phyloP scores from a whole-genome alignment of 768 basidiomycete species.

The Suillus clintonianus region DNA sequence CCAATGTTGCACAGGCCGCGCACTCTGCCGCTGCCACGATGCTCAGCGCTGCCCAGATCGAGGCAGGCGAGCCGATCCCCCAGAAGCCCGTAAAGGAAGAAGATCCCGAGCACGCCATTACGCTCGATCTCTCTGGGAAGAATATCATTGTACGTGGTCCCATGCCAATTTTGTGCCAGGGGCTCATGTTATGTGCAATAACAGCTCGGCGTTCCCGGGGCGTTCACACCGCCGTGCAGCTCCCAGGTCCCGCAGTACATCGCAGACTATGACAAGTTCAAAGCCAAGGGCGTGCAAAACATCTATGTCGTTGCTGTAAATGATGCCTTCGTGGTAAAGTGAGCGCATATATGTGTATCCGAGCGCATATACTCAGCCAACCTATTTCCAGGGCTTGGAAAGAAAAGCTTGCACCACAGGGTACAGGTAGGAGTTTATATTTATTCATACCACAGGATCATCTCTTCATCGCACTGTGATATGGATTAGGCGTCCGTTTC shows the following conservation, averaged over 20 bases:
- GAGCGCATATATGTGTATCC: slow-evolving; percentile 8
- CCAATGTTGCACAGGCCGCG: slow-evolving; percentile 50
- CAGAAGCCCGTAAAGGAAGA: slow-evolving; percentile 58
- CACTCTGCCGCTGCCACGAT: slow-evolving; percentile 56
- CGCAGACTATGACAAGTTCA: slow-evolving; percentile 65
- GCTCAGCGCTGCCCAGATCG: slow-evolving; percentile 47
- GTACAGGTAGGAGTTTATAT: slow-evolving; percentile 47
- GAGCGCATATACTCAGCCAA: slow-evolving; percentile 5
- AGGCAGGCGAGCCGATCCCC: slow-evolving; percentile 44
- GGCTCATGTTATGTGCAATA: not conserved
- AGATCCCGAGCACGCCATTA: slow-evolving; percentile 42
- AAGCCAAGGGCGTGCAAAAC: slow-evolving; percentile 71
- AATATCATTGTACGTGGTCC: slow-evolving; percentile 57
- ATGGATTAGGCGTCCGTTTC: slow-evolving; percentile 51
- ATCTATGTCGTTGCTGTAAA: slow-evolving; percentile 78
- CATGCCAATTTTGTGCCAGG: not conserved
- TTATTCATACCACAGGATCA: not conserved
- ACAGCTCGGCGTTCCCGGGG: slow-evolving; percentile 75
- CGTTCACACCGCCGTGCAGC: slow-evolving; percentile 75
- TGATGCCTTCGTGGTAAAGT: slow-evolving; percentile 72
- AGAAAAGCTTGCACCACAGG: slow-evolving; percentile 54
- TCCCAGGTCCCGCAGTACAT: slow-evolving; percentile 67
- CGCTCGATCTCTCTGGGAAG: slow-evolving; percentile 56
- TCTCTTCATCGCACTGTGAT: slow-evolving; percentile 9
- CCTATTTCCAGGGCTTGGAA: slow-evolving; percentile 61